Evolutionary conservation across 2,329 filamentous ascomycete genomes (phyloP).

Genomic region (Sphaerulina populicola): DNA sequence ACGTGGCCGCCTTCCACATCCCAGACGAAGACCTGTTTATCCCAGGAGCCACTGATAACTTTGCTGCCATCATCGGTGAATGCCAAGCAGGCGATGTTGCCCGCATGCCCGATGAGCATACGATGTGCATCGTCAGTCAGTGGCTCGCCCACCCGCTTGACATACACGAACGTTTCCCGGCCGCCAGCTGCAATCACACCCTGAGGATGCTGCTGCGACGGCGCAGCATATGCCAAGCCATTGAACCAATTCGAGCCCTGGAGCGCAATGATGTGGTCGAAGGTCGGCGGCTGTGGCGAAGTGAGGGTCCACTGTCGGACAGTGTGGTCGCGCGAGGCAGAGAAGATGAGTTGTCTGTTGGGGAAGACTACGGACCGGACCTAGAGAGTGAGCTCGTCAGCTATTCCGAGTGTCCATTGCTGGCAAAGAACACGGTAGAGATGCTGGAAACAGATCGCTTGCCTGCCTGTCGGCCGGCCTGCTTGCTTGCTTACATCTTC

Average conservation of each 20-base stretch:
- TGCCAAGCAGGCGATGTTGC: conserved; percentile 83
- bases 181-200: conserved; percentile 82
- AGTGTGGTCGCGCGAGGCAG: conserved; percentile 83
- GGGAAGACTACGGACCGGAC: conserved; percentile 81
- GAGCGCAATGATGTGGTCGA: conserved; percentile 68
- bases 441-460: not conserved
- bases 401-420: conserved; percentile 5
- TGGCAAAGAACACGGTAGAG: too few species aligned
- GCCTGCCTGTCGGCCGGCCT: not conserved
- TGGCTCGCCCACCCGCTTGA: conserved; percentile 60
- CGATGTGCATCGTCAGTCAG: conserved; percentile 73
- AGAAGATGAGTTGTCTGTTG: conserved; percentile 61
- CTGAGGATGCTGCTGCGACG: conserved; percentile 59
- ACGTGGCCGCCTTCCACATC: conserved; percentile 75
- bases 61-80: conserved; percentile 62
- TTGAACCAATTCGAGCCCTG: conserved; percentile 84
- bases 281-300: conserved; percentile 57
- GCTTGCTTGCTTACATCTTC: conserved; percentile 64
- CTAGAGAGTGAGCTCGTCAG: conserved; percentile 41
- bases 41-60: conserved; percentile 90
- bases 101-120: conserved; percentile 73
- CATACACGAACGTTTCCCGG: conserved; percentile 87
- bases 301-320: conserved; percentile 76
- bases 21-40: conserved; percentile 81
- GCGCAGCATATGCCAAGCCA: conserved; percentile 65